Conservation (phyloP, 2,329 filamentous ascomycete species). For the Aspergillus latus region DNA sequence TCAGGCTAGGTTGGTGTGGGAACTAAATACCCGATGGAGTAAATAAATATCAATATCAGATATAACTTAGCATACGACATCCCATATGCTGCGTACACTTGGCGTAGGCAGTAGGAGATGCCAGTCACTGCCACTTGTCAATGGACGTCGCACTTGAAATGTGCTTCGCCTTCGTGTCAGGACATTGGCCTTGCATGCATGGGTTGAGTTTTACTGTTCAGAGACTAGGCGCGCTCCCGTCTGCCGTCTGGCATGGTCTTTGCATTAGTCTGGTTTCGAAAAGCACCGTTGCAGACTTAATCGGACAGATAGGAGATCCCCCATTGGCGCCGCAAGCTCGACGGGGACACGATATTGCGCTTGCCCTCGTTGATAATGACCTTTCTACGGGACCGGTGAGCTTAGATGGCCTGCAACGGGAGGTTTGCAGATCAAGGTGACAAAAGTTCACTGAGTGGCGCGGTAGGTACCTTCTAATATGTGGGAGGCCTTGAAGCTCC, state of each 20-base stretch:
- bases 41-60: neutral
- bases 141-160: neutral
- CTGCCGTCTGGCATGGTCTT: too few species aligned
- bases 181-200: neutral
- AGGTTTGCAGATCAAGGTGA: too few species aligned
- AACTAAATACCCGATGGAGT: neutral
- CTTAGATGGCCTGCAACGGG: too few species aligned
- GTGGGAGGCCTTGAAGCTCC: too few species aligned
- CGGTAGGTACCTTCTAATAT: too few species aligned
- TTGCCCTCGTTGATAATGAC: too few species aligned
- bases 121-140: neutral
- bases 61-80: neutral
- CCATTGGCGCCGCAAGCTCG: too few species aligned
- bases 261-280: neutral
- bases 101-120: neutral
- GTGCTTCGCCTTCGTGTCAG: neutral
- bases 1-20: neutral
- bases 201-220: neutral
- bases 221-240: too few species aligned
- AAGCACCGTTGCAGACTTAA: neutral
- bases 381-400: too few species aligned
- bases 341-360: too few species aligned
- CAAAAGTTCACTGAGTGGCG: too few species aligned
- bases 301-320: neutral
- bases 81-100: neutral